Evolutionary conservation across 495 filamentous ascomycete species (phyloP), one percentile per base, ranked within the genome.

Genomic region (Clavariopsis aquatica): DNA sequence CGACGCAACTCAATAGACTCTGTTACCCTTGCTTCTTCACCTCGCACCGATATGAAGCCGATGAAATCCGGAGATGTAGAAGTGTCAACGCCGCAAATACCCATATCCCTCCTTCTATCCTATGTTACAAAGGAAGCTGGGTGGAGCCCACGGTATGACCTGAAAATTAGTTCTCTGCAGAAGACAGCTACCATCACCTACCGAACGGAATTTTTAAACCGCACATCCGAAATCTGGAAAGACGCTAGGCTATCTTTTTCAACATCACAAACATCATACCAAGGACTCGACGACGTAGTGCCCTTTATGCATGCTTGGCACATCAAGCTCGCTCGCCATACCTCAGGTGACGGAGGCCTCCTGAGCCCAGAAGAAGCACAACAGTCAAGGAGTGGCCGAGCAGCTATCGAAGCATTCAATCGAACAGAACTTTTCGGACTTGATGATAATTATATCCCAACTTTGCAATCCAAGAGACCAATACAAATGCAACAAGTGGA

Each of bases 71-170:
- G 49, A 46, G 68, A 24, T 65, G 71, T 12, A 52, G 71, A n/a
- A 52, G 63, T 24, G 60, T 47, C 60, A 52, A 57, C 60, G 49
- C 47, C 73, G 29, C 57, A 69, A 9, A 65, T 65, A 29, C 70
- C 75, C 13, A 78, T 84, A 49, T 78, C 77, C 53, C 70, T 90
- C 27, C 79, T 81, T 0, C 71, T 90, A 26, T 86, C 81, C 9
- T 91, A 91, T 66, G 83, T 88, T 60, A 84, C 87, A 0, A 78
- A 78, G 26, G 80, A 80, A 5, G 85, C 86, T 12, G 84, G 73
- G 49, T 90, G 88, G 88, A 75, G 76, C 1, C 84, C 88, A 9
- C 83, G 82, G 36, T 91, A 90, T 70, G 86, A 90, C 67, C 69
- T 90, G 41, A 77, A 74, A 19, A 78, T 91, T 43, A 82, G 82